Evolutionary conservation across 345 rosid genomes (phyloP), one percentile per base, ranked within the genome.

Genomic region (Aethionema arabicum): DNA sequence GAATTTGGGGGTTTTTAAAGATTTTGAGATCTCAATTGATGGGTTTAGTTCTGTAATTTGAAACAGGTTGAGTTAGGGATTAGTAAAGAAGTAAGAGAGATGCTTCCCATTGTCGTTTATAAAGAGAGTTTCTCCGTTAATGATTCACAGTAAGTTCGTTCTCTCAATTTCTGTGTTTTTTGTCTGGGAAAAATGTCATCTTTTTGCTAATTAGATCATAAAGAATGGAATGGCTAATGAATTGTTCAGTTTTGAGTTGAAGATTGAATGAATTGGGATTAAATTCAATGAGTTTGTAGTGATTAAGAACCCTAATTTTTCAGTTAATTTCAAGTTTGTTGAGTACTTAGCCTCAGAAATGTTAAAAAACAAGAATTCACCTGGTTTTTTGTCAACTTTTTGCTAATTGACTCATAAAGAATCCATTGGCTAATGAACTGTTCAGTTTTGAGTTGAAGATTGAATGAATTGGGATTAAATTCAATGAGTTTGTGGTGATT

Each of bases 101-200:
- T 90, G 97, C 76, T 90, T 15, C 97, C 97, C 48, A 72, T 85
- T 74, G 73, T 90, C 11, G 72, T 90, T 16, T 90, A 76, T 68
- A 83, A 62, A 63, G 86, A 87, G 77, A 87, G 90, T 78, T 90
- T 83, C 79, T 68, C 85, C 4, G 70, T 85, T 32, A 78, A 52
- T 46, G 97, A 90, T 55, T 74, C 81, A 59, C 90, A 56, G 97
- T 90, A 48, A 86, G 91, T 48, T 61, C 30, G 49, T 32, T 3
- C 11, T 38, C 10, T 38, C 41, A 38, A 7, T 3, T 7, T 3
- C 8, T 38, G 7, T 38, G 41, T 0, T 38, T 35, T 30, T 37
- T 27, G 29, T 38, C 15, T 49, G 10, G 13, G 44, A 30, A 16
- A 50, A 39, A 5, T 8, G n/a, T 49, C 11, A 35, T 46, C 13